A percentile compares a stretch with the other conserved stretches of the same genome.
These are phyloP conservation scores for Phytophthora tubulina DNA, from an alignment of 352 stramenopile species.

Conservation along the genomic window DNA sequence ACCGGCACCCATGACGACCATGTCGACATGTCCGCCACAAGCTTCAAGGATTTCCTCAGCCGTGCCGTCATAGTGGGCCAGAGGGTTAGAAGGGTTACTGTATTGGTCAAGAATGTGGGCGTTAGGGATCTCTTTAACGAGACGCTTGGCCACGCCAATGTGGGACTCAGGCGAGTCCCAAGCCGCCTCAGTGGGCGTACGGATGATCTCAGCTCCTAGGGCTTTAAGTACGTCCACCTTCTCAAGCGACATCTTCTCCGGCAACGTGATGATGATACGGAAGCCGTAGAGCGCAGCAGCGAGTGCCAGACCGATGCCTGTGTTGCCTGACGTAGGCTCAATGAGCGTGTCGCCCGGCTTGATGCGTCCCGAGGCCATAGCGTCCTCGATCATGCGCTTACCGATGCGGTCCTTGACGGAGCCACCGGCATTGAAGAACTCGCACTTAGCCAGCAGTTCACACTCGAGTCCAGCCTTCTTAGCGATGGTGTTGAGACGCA, in stretches of 20 bases:
- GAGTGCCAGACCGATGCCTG: constrained; percentile 97
- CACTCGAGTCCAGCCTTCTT: constrained; percentile 96
- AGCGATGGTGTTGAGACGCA: constrained; percentile 93
- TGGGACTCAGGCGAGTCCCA: constrained; percentile 96
- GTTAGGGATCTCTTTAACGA: constrained; percentile 96
- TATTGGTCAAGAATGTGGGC: constrained; percentile 97
- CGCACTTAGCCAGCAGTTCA: constrained; percentile 96
- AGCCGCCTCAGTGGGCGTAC: constrained; percentile 95
- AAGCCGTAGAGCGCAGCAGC: constrained; percentile 97
- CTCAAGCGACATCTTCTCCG: constrained; percentile 98
- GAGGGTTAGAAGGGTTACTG: constrained; percentile 96
- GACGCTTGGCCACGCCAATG: constrained; percentile 93
- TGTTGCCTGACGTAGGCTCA: constrained; percentile 98
- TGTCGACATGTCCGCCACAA: constrained; percentile 94
- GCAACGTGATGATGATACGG: constrained; percentile 93
- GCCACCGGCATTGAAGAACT: constrained; percentile 97
- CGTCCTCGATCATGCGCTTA: constrained; percentile 93
- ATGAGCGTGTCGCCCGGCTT: constrained; percentile 96
- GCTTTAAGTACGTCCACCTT: constrained; percentile 97
- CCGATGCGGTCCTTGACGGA: constrained; percentile 94
- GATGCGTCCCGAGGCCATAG: constrained; percentile 92
- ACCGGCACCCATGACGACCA: constrained; percentile 94
- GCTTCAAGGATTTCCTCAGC: constrained; percentile 96
- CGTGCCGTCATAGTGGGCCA: constrained; percentile 97
- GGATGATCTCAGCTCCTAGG: constrained; percentile 96